These are phyloP conservation scores for Fusarium setosum DNA, from an alignment of 2,329 filamentous ascomycete genomes.

Conservation along the genomic window DNA sequence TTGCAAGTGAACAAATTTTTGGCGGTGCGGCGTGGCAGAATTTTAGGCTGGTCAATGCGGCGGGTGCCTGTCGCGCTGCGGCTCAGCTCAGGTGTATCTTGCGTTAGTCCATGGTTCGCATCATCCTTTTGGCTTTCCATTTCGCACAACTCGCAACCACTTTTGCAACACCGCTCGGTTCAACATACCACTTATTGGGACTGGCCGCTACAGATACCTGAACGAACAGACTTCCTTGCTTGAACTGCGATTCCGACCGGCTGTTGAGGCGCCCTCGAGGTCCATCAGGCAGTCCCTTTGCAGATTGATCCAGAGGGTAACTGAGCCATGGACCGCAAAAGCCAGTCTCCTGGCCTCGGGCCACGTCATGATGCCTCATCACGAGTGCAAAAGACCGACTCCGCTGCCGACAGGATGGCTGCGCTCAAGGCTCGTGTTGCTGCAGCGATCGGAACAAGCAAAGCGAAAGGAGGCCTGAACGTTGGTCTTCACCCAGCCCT, in stretches of 20 bases:
- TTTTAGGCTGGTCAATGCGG: slow-evolving; percentile 37
- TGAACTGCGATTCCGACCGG: neutral
- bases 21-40: slow-evolving; percentile 59
- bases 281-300: neutral
- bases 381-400: slow-evolving; percentile 66
- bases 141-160: neutral
- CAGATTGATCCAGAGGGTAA: neutral
- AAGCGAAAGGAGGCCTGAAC: slow-evolving; percentile 74
- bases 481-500: slow-evolving; percentile 84
- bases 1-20: slow-evolving; percentile 53
- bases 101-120: slow-evolving; percentile 25
- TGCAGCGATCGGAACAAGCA: slow-evolving; percentile 74
- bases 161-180: neutral
- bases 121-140: slow-evolving; percentile 14
- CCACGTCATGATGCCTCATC: slow-evolving; percentile 66
- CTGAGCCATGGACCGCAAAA: slow-evolving; percentile 62
- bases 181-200: neutral
- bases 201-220: neutral
- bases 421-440: slow-evolving; percentile 84
- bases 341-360: slow-evolving; percentile 62
- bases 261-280: neutral
- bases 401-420: slow-evolving; percentile 75
- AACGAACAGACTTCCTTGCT: neutral
- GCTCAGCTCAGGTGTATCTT: slow-evolving; percentile 10
- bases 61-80: slow-evolving; percentile 15